Conservation (phyloP, 495 filamentous ascomycete species). For the Cercophora samala region DNA sequence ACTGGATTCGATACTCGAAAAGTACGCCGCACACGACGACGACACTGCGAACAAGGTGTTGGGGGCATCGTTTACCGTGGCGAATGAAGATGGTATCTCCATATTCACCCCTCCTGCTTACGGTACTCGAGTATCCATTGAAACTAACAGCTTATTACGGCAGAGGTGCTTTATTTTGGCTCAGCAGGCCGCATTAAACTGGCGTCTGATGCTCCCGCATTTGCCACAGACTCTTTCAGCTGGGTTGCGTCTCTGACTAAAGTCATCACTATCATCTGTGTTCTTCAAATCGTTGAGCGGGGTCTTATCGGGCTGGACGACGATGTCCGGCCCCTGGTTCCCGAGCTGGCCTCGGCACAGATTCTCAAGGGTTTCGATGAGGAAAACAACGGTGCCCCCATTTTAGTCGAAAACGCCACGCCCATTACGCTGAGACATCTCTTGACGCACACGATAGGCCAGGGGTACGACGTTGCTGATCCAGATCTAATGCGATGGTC, state of each 20-base stretch:
- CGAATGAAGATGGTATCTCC: slow-evolving; percentile 28
- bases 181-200: slow-evolving; percentile 26
- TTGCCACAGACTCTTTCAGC: slow-evolving; percentile 52
- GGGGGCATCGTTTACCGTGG: slow-evolving; percentile 32
- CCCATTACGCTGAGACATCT: slow-evolving; percentile 34
- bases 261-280: slow-evolving; percentile 33
- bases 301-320: slow-evolving; percentile 34
- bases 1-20: slow-evolving; percentile 27
- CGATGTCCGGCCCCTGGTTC: slow-evolving; percentile 31
- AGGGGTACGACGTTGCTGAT: slow-evolving; percentile 30
- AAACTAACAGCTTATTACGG: not conserved
- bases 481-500: slow-evolving; percentile 29
- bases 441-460: slow-evolving; percentile 34
- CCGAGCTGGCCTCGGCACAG: slow-evolving; percentile 29
- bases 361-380: slow-evolving; percentile 30
- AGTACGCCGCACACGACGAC: slow-evolving; percentile 17
- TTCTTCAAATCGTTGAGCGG: slow-evolving; percentile 39
- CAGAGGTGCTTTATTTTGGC: slow-evolving; percentile 27
- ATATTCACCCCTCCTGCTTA: not conserved
- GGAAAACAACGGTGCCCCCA: slow-evolving; percentile 16
- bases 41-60: slow-evolving; percentile 31
- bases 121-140: not conserved
- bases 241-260: slow-evolving; percentile 39
- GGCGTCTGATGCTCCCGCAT: slow-evolving; percentile 19
- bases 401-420: slow-evolving; percentile 27